Evolutionary conservation across 495 filamentous ascomycete species (phyloP).

Genomic region (Hypomontagnella submonticulosa): DNA sequence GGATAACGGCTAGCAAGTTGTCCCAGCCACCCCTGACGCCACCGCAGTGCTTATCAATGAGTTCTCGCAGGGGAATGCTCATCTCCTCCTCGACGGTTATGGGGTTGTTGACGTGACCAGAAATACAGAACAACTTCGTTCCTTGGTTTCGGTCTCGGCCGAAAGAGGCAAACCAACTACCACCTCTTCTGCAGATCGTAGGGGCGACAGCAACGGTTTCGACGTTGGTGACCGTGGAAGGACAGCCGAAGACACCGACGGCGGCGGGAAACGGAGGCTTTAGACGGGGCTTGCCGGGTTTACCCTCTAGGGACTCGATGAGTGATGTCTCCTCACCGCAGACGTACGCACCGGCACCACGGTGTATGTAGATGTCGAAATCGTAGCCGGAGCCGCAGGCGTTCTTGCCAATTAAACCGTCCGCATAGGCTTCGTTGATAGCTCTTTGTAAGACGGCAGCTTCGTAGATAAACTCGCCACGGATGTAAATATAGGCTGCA

Average conservation of each 20-base stretch:
- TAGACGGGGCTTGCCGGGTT: conserved; percentile 96
- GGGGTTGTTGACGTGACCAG: conserved; percentile 98
- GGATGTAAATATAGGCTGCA: conserved; percentile 99
- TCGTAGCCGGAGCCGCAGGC: conserved; percentile 96
- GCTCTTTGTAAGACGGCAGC: conserved; percentile 92
- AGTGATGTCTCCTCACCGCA: conserved; percentile 98
- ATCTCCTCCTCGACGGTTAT: conserved; percentile 98
- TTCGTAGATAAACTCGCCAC: conserved; percentile 98
- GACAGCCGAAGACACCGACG: conserved; percentile 97
- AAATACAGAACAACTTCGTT: conserved; percentile 99
- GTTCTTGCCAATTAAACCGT: conserved; percentile 95
- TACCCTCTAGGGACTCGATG: conserved; percentile 97
- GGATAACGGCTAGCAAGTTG: conserved; percentile 93
- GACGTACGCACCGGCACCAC: conserved; percentile 96
- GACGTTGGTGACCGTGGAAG: conserved; percentile 96
- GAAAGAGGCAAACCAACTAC: conserved; percentile 90
- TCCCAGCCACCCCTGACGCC: conserved; percentile 98
- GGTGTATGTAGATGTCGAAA: conserved; percentile 96
- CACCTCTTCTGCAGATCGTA: conserved; percentile 93
- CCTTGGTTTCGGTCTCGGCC: conserved; percentile 95
- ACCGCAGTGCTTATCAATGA: conserved; percentile 97
- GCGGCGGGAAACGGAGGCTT: conserved; percentile 98
- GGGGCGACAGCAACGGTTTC: conserved; percentile 96
- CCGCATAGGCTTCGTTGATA: conserved; percentile 96
- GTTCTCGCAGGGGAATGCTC: conserved; percentile 91